These are phyloP conservation scores for Cladorrhinum samala DNA, from an alignment of 495 filamentous ascomycete species.

Conservation along the genomic window DNA sequence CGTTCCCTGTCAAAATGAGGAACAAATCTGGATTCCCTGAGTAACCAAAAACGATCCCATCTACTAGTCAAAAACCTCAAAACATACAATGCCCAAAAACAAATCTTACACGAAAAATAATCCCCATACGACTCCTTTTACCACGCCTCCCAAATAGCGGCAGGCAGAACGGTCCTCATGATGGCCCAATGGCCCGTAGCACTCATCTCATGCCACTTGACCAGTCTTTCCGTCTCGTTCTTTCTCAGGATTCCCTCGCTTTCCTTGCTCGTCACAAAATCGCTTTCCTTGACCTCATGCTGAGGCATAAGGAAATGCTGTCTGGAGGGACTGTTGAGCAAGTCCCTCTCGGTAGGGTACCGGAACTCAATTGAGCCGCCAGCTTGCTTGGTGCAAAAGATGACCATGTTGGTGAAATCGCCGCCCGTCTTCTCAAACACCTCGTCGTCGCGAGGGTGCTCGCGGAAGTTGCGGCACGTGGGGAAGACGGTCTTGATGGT, in stretches of 20 bases:
- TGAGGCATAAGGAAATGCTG: slow-evolving; percentile 63
- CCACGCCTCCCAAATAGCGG: slow-evolving; percentile 81
- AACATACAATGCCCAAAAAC: too few relatives aligned
- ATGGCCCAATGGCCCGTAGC: slow-evolving; percentile 84
- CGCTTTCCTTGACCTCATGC: slow-evolving; percentile 58
- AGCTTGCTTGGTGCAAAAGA: slow-evolving; percentile 58
- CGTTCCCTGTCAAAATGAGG: too few relatives aligned
- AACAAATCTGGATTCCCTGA: too few relatives aligned
- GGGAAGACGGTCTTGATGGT: slow-evolving; percentile 71
- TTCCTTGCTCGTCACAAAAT: slow-evolving; percentile 30
- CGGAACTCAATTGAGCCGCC: slow-evolving; percentile 55
- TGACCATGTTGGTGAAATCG: slow-evolving; percentile 88
- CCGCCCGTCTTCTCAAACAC: slow-evolving; percentile 34
- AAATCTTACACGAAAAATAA: too few relatives aligned
- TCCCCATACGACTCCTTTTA: too few relatives aligned
- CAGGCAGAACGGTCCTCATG: slow-evolving; percentile 80
- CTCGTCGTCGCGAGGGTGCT: slow-evolving; percentile 49
- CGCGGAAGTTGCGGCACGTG: slow-evolving; percentile 76
- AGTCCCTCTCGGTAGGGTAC: slow-evolving; percentile 57
- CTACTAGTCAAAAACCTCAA: too few relatives aligned
- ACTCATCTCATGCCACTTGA: slow-evolving; percentile 62
- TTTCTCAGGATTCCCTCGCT: slow-evolving; percentile 44
- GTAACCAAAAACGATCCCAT: too few relatives aligned
- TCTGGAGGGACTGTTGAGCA: slow-evolving; percentile 63
- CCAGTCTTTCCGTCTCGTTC: slow-evolving; percentile 54